Conservation (phyloP, 169 alveolate genomes). For the Eimeria praecox region DNA sequence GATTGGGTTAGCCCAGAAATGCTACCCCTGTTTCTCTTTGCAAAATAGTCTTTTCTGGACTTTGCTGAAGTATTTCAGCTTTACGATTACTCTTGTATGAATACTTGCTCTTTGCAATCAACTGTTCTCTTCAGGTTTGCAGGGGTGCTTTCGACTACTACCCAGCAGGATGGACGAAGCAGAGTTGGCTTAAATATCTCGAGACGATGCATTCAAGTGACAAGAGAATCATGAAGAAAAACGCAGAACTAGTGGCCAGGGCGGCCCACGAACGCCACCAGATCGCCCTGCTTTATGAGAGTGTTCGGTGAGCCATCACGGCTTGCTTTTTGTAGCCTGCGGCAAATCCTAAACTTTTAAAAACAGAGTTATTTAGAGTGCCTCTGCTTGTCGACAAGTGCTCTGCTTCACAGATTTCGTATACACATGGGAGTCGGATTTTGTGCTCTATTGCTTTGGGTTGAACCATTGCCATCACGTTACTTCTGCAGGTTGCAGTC, state of each 20-base stretch:
- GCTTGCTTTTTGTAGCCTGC: neutral
- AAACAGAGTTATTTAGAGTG: neutral
- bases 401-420: neutral
- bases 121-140: constrained; percentile 60
- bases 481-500: constrained; percentile 43
- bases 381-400: neutral
- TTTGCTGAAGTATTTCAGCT: neutral
- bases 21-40: neutral
- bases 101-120: neutral
- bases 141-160: constrained; percentile 72
- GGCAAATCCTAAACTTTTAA: neutral
- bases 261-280: constrained; percentile 55
- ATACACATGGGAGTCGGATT: neutral
- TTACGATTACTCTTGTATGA: neutral
- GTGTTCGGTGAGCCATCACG: constrained; percentile 47
- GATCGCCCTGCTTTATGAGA: constrained; percentile 42
- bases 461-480: neutral
- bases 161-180: constrained; percentile 81
- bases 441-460: neutral
- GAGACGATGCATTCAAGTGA: constrained; percentile 71
- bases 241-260: constrained; percentile 56
- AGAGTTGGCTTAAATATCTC: constrained; percentile 63
- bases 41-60: neutral
- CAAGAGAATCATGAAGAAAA: constrained; percentile 22
- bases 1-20: constrained; percentile 51